These are phyloP conservation scores for Mycena alexandri DNA, from an alignment of 768 basidiomycete genomes.

Conservation along the genomic window DNA sequence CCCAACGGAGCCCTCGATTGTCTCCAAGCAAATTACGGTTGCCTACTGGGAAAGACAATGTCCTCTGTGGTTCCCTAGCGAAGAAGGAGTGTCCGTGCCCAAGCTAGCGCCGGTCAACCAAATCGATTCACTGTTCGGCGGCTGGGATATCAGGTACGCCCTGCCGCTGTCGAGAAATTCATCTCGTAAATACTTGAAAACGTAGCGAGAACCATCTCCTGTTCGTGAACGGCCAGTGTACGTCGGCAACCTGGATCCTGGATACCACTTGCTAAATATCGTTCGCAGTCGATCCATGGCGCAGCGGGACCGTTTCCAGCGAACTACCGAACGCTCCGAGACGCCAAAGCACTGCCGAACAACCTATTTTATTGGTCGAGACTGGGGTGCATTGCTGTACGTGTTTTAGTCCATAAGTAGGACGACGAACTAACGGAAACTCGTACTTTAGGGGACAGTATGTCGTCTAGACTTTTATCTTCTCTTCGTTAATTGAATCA, in stretches of 20 bases:
- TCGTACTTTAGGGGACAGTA: slow-evolving; percentile 33
- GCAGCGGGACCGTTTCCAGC: slow-evolving; percentile 26
- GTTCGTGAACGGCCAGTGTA: slow-evolving; percentile 33
- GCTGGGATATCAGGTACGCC: slow-evolving; percentile 32
- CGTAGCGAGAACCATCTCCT: slow-evolving; percentile 22
- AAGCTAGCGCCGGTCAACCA: slow-evolving; percentile 14
- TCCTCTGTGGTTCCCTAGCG: slow-evolving; percentile 32
- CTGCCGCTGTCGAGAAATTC: background rate
- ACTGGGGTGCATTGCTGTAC: slow-evolving; percentile 35
- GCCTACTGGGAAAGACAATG: slow-evolving; percentile 36
- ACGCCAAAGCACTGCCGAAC: slow-evolving; percentile 14
- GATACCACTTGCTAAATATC: background rate
- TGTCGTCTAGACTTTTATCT: background rate
- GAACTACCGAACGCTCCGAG: slow-evolving; percentile 25
- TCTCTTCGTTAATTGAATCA: background rate
- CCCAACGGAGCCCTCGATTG: slow-evolving; percentile 26
- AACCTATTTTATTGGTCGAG: slow-evolving; percentile 32
- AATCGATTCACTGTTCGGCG: slow-evolving; percentile 22
- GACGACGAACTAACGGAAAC: background rate
- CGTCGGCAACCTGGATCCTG: background rate
- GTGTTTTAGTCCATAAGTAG: background rate
- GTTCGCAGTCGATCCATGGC: slow-evolving; percentile 28
- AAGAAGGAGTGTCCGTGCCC: slow-evolving; percentile 29
- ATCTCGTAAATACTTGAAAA: background rate
- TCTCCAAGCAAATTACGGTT: slow-evolving; percentile 24